Evolutionary conservation across 2,329 filamentous ascomycete genomes (phyloP).

Genomic region (Penicillium brasilianum): DNA sequence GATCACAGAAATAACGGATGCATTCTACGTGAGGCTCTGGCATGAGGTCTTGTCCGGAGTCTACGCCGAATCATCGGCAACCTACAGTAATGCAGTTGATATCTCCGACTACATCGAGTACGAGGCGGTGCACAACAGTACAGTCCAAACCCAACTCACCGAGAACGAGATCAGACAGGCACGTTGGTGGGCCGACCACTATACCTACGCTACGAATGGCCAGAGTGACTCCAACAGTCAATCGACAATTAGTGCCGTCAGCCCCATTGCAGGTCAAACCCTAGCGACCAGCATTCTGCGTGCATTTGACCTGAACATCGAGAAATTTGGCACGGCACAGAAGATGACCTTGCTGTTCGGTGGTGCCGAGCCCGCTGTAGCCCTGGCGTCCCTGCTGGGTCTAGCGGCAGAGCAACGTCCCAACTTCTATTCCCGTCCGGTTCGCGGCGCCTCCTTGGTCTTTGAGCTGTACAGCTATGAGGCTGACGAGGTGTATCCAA

Average conservation of each 20-base stretch:
- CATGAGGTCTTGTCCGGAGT: constrained; percentile 50
- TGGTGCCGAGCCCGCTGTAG: constrained; percentile 55
- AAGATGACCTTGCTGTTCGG: constrained; percentile 58
- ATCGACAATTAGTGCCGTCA: constrained; percentile 37
- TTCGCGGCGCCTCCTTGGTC: constrained; percentile 54
- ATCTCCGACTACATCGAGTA: constrained; percentile 65
- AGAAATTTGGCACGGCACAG: constrained; percentile 40
- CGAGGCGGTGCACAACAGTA: constrained; percentile 57
- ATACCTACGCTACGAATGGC: constrained; percentile 54
- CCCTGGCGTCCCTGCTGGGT: constrained; percentile 55
- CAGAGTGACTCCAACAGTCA: constrained; percentile 45
- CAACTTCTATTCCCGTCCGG: constrained; percentile 57
- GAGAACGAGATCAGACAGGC: constrained; percentile 40
- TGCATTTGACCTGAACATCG: constrained; percentile 47
- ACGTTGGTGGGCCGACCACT: constrained; percentile 56
- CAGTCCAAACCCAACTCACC: constrained; percentile 40
- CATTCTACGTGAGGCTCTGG: constrained; percentile 56
- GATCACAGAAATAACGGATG: constrained; percentile 42
- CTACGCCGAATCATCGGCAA: constrained; percentile 46
- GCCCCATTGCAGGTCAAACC: constrained; percentile 51
- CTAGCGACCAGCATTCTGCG: constrained; percentile 46
- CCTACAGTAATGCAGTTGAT: constrained; percentile 58
- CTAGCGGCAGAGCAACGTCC: constrained; percentile 45
- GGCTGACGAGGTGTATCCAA: constrained; percentile 35
- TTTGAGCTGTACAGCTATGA: constrained; percentile 58